A percentile compares a stretch with the other conserved stretches of the same genome.
Evolutionary conservation across 768 basidiomycete genomes (phyloP).

Genomic region (Dentipellis sp.): DNA sequence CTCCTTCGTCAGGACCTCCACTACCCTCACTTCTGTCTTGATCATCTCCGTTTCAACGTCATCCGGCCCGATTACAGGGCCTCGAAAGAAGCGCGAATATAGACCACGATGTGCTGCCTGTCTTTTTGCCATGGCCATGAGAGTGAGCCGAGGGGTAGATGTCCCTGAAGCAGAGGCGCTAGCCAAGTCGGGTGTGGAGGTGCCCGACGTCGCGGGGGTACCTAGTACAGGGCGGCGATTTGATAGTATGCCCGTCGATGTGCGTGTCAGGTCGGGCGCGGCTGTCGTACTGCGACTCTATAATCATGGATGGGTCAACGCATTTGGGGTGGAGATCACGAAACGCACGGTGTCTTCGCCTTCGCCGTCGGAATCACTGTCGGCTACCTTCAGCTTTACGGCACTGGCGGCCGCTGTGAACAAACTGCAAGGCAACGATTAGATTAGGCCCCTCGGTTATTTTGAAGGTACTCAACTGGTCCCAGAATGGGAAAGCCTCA

Average conservation of each 20-base stretch:
- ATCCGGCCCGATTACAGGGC: conserved; percentile 55
- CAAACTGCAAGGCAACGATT: conserved; percentile 36
- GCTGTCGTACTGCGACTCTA: conserved; percentile 4
- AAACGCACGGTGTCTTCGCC: conserved; percentile 21
- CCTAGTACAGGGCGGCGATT: conserved; percentile 51
- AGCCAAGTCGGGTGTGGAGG: conserved; percentile 32
- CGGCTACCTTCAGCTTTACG: conserved; percentile 59
- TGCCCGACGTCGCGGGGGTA: conserved; percentile 33
- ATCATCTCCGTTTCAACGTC: conserved; percentile 11
- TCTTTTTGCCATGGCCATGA: conserved; percentile 61
- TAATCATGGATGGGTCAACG: conserved; percentile 3
- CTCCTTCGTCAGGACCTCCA: conserved; percentile 1
- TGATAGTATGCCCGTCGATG: conserved; percentile 68
- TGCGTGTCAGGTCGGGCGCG: conserved; percentile 37
- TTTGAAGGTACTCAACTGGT: conserved; percentile 50
- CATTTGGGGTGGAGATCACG: too few species aligned
- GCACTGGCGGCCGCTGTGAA: conserved; percentile 78
- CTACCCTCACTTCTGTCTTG: background rate
- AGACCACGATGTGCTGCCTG: conserved; percentile 68
- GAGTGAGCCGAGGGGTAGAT: conserved; percentile 29
- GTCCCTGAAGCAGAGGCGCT: conserved; percentile 15
- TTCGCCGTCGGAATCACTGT: conserved; percentile 23
- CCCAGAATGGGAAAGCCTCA: conserved; percentile 97
- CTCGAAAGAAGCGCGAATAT: conserved; percentile 77
- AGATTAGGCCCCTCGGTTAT: background rate